Evolutionary conservation across 441 rosid genomes (phyloP).

Genomic region (Aquilaria agallochum): DNA sequence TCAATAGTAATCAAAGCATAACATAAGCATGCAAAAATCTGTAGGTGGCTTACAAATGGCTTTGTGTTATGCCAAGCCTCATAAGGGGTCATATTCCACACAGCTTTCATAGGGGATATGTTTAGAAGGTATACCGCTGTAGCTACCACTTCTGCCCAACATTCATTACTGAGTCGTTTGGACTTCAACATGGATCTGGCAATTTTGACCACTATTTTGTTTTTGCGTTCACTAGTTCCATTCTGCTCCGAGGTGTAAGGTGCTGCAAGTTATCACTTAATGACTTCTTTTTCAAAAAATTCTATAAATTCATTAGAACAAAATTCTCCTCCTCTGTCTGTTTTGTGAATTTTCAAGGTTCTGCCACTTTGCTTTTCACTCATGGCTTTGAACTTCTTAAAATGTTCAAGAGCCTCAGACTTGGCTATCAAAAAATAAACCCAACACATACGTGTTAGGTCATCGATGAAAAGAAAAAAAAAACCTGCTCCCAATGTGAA

Average conservation of each 20-base stretch:
- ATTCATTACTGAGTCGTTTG: background rate
- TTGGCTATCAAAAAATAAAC: conserved; percentile 7
- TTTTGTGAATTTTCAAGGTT: background rate
- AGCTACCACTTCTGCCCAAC: conserved; percentile 4
- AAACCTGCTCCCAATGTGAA: background rate
- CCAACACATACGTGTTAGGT: background rate
- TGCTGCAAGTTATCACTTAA: too few relatives aligned
- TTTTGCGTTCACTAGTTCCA: conserved; percentile 5
- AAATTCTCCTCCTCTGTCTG: too few relatives aligned
- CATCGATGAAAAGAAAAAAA: conserved; percentile 2
- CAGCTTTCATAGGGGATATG: too few relatives aligned
- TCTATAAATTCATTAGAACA: too few relatives aligned
- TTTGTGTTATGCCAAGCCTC: too few relatives aligned
- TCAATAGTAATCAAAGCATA: too few relatives aligned
- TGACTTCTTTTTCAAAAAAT: too few relatives aligned
- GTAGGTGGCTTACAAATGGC: too few relatives aligned
- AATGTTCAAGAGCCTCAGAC: conserved; percentile 4
- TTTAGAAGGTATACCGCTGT: too few relatives aligned
- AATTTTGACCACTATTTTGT: background rate
- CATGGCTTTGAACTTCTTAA: conserved; percentile 9
- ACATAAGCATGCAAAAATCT: too few relatives aligned
- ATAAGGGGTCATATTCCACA: too few relatives aligned
- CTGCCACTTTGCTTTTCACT: conserved; percentile 2
- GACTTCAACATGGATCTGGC: background rate
- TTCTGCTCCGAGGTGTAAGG: conserved; percentile 9